Evolutionary conservation across 1,284 basidiomycete genomes (phyloP), one percentile per base, ranked within the genome.

Genomic region (Sparassis latifolia): DNA sequence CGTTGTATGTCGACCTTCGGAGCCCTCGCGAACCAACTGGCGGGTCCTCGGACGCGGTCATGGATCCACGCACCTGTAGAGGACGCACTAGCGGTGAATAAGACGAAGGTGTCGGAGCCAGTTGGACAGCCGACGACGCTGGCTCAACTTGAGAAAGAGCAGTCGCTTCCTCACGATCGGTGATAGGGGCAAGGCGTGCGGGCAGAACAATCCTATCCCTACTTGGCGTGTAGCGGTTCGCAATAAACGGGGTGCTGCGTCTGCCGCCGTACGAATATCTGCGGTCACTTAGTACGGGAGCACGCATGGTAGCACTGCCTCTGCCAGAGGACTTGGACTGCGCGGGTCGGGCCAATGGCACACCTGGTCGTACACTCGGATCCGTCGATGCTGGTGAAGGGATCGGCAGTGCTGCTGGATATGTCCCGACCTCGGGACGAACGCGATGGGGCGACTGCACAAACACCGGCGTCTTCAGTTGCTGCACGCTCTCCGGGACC

Each of bases 181-280:
- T 33, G 1, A 43, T 40, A n/a, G 58, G 32, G 2, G 57, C 58
- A 3, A 62, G 51, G 33, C 54, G 61, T 1, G 59, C 35, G 5
- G 61, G 61, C 5, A 62, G 53, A 10, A 61, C 55, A 33, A 62
- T 57, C 35, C 46, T 42, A 28, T 58, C 59, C 35, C 55, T 42
- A 12, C 47, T 51, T 2, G 55, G 59, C 2, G 52, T 52, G 35
- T 54, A 59, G n/a, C 56, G 53, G 27, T 54, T 58, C 28, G 10
- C 20, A 42, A 6, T 5, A 42, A 27, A 42, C 9, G 10, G 40
- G 27, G 27, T 28, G 35, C 35, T 37, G 12, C 12, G 35, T 12
- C 12, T 37, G 7, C 6, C 35, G 35, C 12, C 12, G 35, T 12
- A 12, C 6, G 35, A 37, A 37, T 6, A 6, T 12, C 35, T 37